Base-by-base conservation (phyloP, 176 grass and related monocot genomes). In the Triticum timopheevii region DNA sequence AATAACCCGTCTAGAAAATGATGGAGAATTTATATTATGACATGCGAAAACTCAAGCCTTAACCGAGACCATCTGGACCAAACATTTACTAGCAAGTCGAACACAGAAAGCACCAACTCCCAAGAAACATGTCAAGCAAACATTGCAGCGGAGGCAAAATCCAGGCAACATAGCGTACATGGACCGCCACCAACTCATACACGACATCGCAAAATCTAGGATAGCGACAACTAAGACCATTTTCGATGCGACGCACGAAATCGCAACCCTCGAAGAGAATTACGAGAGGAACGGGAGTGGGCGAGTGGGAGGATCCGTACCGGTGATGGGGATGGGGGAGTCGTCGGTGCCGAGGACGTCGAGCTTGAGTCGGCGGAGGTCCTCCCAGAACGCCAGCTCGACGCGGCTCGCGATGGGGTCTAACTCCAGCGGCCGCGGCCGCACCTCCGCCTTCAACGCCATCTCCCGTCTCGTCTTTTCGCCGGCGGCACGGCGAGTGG, bases 291-390 rank as follows among this genome's bases (percentile, higher is more conserved):
- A 54, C 50, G 6, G 50, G 50, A 19, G 50, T 54, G 50, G 16
- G 6, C 50, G 50, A 6, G 50, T 54, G 50, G 50, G 63, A 80
- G 56, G 50, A 34, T 17, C 28, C 73, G 11, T 15, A 93, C 95
- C 96, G 8, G 82, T 89, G 65, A 98, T 86, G 50, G 90, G 76
- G 58, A 96, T 49, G 4, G 93, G 93, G 20, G 92, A 91, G 86
- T 98, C 88, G 34, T 96, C 93, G 76, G 90, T 86, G 85, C 93
- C 79, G 79, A 98, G 90, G 77, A 92, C 86, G 76, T 98, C 93
- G 54, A 98, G 92, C 86, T 98, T 98, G 76, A 91, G 88, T 70
- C 82, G 58, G 62, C 88, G 90, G 69, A 98, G 82, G 20, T 88
- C 86, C 44, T 86, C 76, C 86, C 96, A 84, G 75, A 98, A 98